A percentile compares a stretch with the other conserved stretches of the same genome.
Evolutionary conservation across 2,329 filamentous ascomycete genomes (phyloP).

Genomic region (Knoxdaviesia proteae): DNA sequence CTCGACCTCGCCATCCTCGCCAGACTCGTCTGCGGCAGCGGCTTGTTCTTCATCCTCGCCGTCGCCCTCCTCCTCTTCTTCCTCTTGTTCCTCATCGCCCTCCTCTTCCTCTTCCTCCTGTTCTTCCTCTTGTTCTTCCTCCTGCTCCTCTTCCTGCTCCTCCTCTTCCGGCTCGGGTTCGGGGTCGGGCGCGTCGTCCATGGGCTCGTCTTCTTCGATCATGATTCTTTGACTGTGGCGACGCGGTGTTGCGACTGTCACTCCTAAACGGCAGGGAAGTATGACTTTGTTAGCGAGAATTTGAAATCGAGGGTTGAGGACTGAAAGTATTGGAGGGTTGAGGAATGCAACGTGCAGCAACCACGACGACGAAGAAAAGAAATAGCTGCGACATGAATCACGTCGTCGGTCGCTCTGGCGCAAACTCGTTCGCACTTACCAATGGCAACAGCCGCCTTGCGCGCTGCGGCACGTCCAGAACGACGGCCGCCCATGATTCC

Average conservation of each 20-base stretch:
- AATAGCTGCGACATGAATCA: too few species aligned
- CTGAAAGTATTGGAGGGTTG: too few species aligned
- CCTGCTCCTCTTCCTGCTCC: slow-evolving; percentile 3
- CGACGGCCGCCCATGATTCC: slow-evolving; percentile 15
- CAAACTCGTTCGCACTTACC: slow-evolving; percentile 16
- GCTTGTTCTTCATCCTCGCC: slow-evolving; percentile 14
- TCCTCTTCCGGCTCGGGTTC: slow-evolving; percentile 1
- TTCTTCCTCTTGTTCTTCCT: slow-evolving; percentile 3
- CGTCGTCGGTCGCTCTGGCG: too few species aligned
- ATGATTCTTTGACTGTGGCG: too few species aligned
- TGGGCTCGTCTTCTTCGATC: background rate
- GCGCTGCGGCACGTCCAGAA: slow-evolving; percentile 31
- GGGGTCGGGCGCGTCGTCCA: background rate
- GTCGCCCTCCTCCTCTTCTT: slow-evolving; percentile 29
- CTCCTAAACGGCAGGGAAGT: too few species aligned
- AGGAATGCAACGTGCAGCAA: too few species aligned
- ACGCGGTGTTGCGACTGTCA: too few species aligned
- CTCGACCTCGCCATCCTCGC: slow-evolving; percentile 16
- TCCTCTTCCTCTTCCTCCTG: slow-evolving; percentile 4
- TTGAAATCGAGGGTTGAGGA: too few species aligned
- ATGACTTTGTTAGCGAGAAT: too few species aligned
- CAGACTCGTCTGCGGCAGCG: slow-evolving; percentile 14
- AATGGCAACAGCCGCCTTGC: slow-evolving; percentile 29
- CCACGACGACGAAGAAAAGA: too few species aligned
- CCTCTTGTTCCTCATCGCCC: slow-evolving; percentile 14